Base-by-base conservation (phyloP, 176 grass and related monocot genomes). In the Oryza australiensis region DNA sequence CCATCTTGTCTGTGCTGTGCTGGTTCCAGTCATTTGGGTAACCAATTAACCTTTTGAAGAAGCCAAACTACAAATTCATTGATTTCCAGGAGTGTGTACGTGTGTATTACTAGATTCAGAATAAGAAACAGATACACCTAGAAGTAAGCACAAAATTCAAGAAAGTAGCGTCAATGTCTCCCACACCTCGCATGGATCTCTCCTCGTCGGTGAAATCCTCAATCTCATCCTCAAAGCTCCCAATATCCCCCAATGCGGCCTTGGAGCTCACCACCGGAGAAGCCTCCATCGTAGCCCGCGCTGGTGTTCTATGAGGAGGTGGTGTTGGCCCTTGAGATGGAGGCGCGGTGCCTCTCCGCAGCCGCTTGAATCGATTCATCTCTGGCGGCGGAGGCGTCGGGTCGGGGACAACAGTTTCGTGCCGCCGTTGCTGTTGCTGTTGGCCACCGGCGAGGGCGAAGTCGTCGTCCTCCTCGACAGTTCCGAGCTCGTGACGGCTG, bases 121-220 rank as follows among this genome's bases (percentile, higher is more conserved):
- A 67, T 33, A 32, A 62, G 53, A 62, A 63, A 68, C 8, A 51
- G 13, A 34, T 12, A 33, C 15, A 37, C 2, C 9, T 70, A 29
- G 38, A 88, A 60, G 28, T 67, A 34, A 84, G 43, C 64, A 4
- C 12, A 34, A 79, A 40, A 63, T 29, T 66, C 3, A 64, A 48
- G 12, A 68, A 67, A 20, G 30, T 15, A 20, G 43, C 11, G 59
- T 35, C 2, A 26, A n/a, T 7, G 5, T 26, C 66, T 26, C 7
- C 2, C 71, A 76, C 22, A 91, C 93, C 93, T 89, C 26, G 83
- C 2, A 23, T 7, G 2, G 37, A 68, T 29, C 24, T 55, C 23
- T 96, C 90, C 33, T 96, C 93, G 3, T 93, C 83, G 3, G 86
- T 89, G 62, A 82, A 93, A 42, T 69, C 69, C 34, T 93, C 94